Evolutionary conservation across 2,329 filamentous ascomycete species (phyloP).

Genomic region (Pezicula neosporulosa): DNA sequence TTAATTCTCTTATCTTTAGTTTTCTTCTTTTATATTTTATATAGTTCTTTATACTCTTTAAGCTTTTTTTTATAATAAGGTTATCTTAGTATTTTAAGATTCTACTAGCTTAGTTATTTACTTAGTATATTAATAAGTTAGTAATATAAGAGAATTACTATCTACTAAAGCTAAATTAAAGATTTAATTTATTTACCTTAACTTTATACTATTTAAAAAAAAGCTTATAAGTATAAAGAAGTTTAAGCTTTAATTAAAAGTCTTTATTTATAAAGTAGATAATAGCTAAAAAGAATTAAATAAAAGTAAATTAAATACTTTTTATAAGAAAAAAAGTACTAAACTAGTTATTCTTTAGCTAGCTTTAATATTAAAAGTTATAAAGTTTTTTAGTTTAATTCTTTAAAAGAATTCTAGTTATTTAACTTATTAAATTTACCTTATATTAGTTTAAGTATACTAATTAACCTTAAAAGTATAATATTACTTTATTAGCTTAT

Average conservation of each 20-base stretch:
- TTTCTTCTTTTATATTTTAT: background rate
- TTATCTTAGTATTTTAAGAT: constrained; percentile 1
- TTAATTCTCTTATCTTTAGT: constrained; percentile 3
- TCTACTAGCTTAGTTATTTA: background rate
- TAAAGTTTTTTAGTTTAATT: no score
- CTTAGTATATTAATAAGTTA: background rate
- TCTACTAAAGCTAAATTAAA: background rate
- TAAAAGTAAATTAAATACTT: background rate
- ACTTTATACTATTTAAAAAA: background rate
- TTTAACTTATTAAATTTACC: no score
- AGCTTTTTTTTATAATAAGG: background rate
- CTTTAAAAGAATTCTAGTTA: no score
- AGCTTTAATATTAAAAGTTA: no score
- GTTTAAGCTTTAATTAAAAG: background rate
- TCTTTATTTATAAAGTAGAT: background rate
- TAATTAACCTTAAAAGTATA: no score
- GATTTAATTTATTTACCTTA: background rate
- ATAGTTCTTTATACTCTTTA: background rate
- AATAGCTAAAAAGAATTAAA: background rate
- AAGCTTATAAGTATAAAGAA: background rate
- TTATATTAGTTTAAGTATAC: no score
- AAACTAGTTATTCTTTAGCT: background rate
- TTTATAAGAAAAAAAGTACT: background rate
- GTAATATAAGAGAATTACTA: background rate
- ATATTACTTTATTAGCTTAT: no score